A percentile compares a stretch with the other conserved stretches of the same genome.
These are phyloP conservation scores for Mycogone perniciosa DNA, from an alignment of 2,329 filamentous ascomycete genomes.

Conservation along the genomic window DNA sequence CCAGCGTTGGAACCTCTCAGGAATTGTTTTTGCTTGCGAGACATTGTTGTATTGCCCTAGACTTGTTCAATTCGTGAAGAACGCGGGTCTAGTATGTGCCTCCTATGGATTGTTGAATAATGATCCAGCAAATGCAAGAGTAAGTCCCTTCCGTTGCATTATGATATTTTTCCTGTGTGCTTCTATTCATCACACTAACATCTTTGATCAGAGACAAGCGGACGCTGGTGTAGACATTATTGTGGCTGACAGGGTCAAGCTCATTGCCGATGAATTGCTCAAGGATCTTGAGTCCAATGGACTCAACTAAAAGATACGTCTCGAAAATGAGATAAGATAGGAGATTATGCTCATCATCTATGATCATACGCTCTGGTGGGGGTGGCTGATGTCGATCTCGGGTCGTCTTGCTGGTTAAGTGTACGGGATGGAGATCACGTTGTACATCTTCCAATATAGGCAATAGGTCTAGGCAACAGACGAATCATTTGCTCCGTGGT, in stretches of 20 bases:
- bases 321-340: background rate
- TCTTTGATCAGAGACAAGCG: slow-evolving; percentile 7
- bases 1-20: slow-evolving; percentile 29
- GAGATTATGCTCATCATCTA: no score
- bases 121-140: slow-evolving; percentile 11
- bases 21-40: slow-evolving; percentile 31
- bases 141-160: slow-evolving; percentile 1
- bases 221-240: slow-evolving; percentile 16
- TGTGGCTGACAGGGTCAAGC: slow-evolving; percentile 14
- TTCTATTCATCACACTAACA: background rate
- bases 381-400: no score
- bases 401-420: no score
- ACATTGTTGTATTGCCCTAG: slow-evolving; percentile 30
- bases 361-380: no score
- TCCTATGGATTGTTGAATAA: slow-evolving; percentile 31
- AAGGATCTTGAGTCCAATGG: background rate
- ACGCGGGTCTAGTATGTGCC: slow-evolving; percentile 26
- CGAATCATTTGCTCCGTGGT: no score
- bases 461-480: no score
- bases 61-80: slow-evolving; percentile 29
- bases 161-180: background rate
- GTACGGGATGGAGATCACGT: no score
- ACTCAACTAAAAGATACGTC: background rate
- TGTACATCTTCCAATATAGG: no score
- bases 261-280: slow-evolving; percentile 8